Evolutionary conservation across 176 grass and related monocot genomes (phyloP).

Genomic region (Avena eriantha): DNA sequence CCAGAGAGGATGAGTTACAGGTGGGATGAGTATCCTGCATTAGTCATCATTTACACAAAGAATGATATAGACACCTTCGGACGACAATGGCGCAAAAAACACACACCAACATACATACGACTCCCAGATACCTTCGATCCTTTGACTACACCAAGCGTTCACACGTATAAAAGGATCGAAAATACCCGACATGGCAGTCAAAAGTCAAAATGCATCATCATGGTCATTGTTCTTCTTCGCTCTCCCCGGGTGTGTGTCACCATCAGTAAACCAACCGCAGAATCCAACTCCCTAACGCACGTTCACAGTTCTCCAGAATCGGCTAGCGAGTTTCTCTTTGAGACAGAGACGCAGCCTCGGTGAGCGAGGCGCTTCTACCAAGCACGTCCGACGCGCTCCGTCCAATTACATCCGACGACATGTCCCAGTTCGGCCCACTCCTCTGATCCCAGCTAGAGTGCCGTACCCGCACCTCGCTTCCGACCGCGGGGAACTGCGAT

Average conservation of each 20-base stretch:
- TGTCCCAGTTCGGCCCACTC: conserved; percentile 68
- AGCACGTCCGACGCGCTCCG: conserved; percentile 59
- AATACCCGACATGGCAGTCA: conserved; percentile 39
- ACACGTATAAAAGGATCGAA: conserved; percentile 32
- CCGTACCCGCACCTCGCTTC: conserved; percentile 51
- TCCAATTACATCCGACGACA: conserved; percentile 56
- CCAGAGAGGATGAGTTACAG: conserved; percentile 37
- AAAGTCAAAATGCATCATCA: conserved; percentile 49
- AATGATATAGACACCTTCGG: conserved; percentile 12
- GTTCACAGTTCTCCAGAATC: conserved; percentile 15
- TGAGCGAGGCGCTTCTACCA: conserved; percentile 39
- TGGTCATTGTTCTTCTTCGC: conserved; percentile 35
- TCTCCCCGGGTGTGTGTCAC: conserved; percentile 23
- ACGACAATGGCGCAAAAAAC: conserved; percentile 20
- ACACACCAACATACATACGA: conserved; percentile 3
- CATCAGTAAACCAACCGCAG: conserved; percentile 5
- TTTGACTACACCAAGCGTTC: conserved; percentile 36
- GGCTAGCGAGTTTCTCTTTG: conserved; percentile 43
- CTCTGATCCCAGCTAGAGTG: conserved; percentile 62
- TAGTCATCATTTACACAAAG: conserved; percentile 53
- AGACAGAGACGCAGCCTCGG: conserved; percentile 37
- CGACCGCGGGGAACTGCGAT: conserved; percentile 44
- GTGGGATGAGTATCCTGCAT: conserved; percentile 46
- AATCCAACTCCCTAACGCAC: conserved; percentile 35
- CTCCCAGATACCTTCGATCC: not conserved